Evolutionary conservation across 2,329 filamentous ascomycete species (phyloP).

Genomic region (Aspergillaceae sp.): DNA sequence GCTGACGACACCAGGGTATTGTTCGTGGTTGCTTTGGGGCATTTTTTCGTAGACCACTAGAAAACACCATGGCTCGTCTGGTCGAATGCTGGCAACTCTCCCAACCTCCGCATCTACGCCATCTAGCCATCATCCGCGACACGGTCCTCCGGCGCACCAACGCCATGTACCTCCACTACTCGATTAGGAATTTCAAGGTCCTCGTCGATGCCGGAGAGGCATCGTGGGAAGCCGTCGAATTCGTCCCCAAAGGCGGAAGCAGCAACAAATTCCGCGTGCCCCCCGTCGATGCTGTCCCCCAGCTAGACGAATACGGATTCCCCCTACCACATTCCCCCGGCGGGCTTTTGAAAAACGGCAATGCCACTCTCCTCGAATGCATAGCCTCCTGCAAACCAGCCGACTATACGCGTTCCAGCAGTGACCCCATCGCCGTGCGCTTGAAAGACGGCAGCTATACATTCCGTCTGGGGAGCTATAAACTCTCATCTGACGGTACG

Average conservation of each 20-base stretch:
- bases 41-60: constrained; percentile 48
- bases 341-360: constrained; percentile 27
- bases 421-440: constrained; percentile 24
- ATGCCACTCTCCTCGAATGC: constrained; percentile 37
- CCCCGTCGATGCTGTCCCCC: constrained; percentile 22
- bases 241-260: constrained; percentile 21
- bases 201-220: constrained; percentile 44
- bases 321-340: constrained; percentile 13
- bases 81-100: constrained; percentile 49
- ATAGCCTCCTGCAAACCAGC: constrained; percentile 22
- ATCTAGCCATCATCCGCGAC: constrained; percentile 49
- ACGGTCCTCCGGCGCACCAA: constrained; percentile 40
- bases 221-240: constrained; percentile 47
- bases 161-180: constrained; percentile 49
- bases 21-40: constrained; percentile 38
- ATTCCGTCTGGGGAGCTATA: constrained; percentile 5
- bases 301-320: constrained; percentile 44
- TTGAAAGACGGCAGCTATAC: constrained; percentile 22
- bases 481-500: constrained; percentile 3
- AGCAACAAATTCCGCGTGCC: constrained; percentile 16
- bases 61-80: constrained; percentile 44
- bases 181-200: constrained; percentile 44
- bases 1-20: constrained; percentile 25
- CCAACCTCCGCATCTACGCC: constrained; percentile 51
- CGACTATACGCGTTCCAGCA: constrained; percentile 26